A percentile compares a stretch with the other conserved stretches of the same genome.
These are phyloP conservation scores for Dictyostelium capitatum DNA, from an alignment of 78 protist species.

Conservation along the genomic window DNA sequence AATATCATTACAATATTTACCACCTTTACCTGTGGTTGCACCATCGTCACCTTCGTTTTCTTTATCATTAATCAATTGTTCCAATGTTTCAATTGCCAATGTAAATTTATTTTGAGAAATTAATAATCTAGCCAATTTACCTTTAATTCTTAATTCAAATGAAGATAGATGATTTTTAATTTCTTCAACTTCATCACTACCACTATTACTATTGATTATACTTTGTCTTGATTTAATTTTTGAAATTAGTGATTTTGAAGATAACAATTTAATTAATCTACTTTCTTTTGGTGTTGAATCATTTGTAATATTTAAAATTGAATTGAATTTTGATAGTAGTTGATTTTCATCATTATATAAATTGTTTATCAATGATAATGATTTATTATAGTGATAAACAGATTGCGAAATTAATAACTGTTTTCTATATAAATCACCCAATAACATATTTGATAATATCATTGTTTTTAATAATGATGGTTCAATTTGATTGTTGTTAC, in stretches of 20 bases:
- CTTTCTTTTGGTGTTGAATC: conserved; percentile 75
- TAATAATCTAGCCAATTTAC: conserved; percentile 38
- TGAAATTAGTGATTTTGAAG: conserved; percentile 2
- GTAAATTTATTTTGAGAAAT: conserved; percentile 14
- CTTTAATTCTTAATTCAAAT: conserved; percentile 11
- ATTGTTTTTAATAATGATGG: conserved; percentile 12
- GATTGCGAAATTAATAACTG: conserved; percentile 33
- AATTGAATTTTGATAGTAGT: conserved; percentile 19
- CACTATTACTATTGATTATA: background rate
- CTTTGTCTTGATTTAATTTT: background rate
- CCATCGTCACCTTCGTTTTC: background rate
- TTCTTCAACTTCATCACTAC: background rate
- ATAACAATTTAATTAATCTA: conserved; percentile 32
- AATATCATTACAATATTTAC: conserved; percentile 11
- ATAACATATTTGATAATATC: conserved; percentile 52
- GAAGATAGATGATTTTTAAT: conserved; percentile 19
- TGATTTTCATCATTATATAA: background rate
- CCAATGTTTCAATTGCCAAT: conserved; percentile 33
- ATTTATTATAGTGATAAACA: background rate
- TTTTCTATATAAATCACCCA: conserved; percentile 66
- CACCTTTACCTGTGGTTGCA: background rate
- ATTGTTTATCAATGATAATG: background rate
- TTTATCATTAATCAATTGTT: conserved; percentile 11
- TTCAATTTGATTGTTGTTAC: background rate
- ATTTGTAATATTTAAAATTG: background rate